A percentile compares a stretch with the other conserved stretches of the same genome.
Evolutionary conservation across 805 yeast species (phyloP).

Genomic region (Suhomyces emberorum): DNA sequence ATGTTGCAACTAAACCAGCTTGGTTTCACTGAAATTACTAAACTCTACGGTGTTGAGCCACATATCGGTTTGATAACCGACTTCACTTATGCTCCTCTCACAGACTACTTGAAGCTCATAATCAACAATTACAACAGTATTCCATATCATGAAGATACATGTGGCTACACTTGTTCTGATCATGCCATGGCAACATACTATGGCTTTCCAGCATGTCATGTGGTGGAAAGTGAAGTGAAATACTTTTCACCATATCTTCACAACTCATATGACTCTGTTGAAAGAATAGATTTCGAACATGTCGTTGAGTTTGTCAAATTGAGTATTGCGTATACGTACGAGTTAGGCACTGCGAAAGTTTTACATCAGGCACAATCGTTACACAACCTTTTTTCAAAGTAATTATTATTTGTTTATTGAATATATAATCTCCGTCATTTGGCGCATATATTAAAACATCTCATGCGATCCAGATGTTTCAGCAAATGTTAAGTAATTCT

Average conservation of each 20-base stretch:
- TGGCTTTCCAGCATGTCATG: constrained; percentile 83
- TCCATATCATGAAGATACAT: constrained; percentile 67
- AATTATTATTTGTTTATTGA: no score
- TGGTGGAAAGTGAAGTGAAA: constrained; percentile 71
- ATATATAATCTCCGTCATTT: no score
- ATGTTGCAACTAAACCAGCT: constrained; percentile 97
- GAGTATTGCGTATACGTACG: constrained; percentile 69
- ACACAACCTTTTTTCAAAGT: no score
- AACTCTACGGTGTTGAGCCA: constrained; percentile 50
- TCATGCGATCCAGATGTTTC: no score
- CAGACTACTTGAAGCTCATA: constrained; percentile 58
- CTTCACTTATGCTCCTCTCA: constrained; percentile 54
- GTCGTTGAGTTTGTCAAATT: constrained; percentile 78
- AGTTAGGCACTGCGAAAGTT: constrained; percentile 39
- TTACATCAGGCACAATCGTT: no score
- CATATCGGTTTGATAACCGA: constrained; percentile 81
- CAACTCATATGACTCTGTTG: constrained; percentile 74
- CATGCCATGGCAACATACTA: constrained; percentile 80
- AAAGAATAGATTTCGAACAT: constrained; percentile 72
- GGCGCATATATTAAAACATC: no score
- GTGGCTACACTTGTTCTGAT: constrained; percentile 94
- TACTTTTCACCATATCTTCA: constrained; percentile 71
- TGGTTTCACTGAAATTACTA: constrained; percentile 59
- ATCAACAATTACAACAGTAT: constrained; percentile 63
- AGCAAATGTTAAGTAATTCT: no score